Conservation (phyloP, 2,329 filamentous ascomycete species). For the Arthroderma uncinatum region DNA sequence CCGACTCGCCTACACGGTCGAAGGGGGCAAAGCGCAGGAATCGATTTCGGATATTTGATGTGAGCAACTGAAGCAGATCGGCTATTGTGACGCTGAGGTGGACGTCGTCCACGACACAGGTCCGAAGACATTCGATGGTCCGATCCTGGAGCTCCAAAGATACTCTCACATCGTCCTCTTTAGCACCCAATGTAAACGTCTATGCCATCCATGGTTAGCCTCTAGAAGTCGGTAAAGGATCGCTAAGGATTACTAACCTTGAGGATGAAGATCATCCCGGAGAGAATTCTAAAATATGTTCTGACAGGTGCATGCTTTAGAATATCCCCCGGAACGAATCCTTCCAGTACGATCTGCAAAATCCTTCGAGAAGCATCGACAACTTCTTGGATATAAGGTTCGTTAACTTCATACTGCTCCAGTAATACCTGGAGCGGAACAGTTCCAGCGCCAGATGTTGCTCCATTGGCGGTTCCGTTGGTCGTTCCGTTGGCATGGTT, state of each 20-base stretch:
- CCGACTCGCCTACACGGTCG: conserved; percentile 35
- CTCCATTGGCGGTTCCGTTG: conserved; percentile 7
- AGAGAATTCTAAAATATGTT: conserved; percentile 54
- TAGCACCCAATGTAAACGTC: conserved; percentile 53
- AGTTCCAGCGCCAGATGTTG: conserved; percentile 16
- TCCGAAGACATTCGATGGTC: conserved; percentile 48
- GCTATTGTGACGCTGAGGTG: conserved; percentile 53
- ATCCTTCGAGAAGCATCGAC: conserved; percentile 52
- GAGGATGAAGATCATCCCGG: conserved; percentile 53
- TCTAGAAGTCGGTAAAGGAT: not conserved
- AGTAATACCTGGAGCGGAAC: conserved; percentile 32
- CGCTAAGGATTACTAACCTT: conserved; percentile 36
- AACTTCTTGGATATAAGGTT: conserved; percentile 51
- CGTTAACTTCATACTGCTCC: conserved; percentile 46
- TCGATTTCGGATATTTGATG: conserved; percentile 46
- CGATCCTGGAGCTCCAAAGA: conserved; percentile 48
- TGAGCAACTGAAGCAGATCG: conserved; percentile 49
- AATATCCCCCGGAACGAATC: conserved; percentile 46
- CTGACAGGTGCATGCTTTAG: conserved; percentile 53
- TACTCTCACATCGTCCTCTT: conserved; percentile 50
- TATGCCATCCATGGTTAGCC: conserved; percentile 19
- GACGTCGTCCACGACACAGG: conserved; percentile 54
- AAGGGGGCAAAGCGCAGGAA: conserved; percentile 47
- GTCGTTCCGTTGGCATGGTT: conserved; percentile 17
- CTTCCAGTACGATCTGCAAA: conserved; percentile 48